These are phyloP conservation scores for Pseudogymnoascus sp. DNA, from an alignment of 2,329 filamentous ascomycete species.

Conservation along the genomic window DNA sequence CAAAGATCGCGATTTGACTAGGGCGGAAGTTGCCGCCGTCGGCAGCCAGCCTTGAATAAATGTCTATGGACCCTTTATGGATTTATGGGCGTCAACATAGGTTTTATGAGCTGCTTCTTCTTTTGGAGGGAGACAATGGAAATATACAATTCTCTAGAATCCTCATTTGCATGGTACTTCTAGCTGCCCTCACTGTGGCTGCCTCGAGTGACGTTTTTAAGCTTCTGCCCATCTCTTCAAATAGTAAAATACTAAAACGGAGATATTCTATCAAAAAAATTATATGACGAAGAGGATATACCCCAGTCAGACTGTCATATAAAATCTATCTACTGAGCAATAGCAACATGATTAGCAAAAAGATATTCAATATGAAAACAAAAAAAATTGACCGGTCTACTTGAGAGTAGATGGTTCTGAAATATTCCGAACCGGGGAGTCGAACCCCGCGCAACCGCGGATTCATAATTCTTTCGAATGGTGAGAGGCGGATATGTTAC, in stretches of 20 bases:
- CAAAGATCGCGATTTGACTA: slow-evolving; percentile 10
- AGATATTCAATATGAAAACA: not conserved
- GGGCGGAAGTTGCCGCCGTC: slow-evolving; percentile 1
- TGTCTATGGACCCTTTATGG: not conserved
- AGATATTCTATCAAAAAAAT: not conserved
- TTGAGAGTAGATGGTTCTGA: slow-evolving; percentile 8
- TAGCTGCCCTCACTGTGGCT: not conserved
- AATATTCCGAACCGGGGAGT: slow-evolving; percentile 9
- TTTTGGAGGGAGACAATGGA: not conserved
- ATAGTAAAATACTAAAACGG: not conserved
- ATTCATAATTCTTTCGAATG: slow-evolving; percentile 5
- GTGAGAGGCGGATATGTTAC: slow-evolving; percentile 10
- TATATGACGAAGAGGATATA: not conserved
- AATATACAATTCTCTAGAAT: not conserved
- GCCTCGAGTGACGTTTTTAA: not conserved
- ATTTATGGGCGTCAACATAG: not conserved
- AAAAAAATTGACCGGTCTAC: slow-evolving; percentile 7
- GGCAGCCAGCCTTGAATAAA: slow-evolving; percentile 3
- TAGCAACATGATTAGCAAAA: not conserved
- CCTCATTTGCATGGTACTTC: not conserved
- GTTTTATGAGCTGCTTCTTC: not conserved
- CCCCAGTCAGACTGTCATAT: not conserved
- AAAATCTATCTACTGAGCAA: not conserved
- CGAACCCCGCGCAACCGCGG: slow-evolving; percentile 9
- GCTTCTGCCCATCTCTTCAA: not conserved